Evolutionary conservation across 345 rosid genomes (phyloP).

Genomic region (Pelargonium nanum): DNA sequence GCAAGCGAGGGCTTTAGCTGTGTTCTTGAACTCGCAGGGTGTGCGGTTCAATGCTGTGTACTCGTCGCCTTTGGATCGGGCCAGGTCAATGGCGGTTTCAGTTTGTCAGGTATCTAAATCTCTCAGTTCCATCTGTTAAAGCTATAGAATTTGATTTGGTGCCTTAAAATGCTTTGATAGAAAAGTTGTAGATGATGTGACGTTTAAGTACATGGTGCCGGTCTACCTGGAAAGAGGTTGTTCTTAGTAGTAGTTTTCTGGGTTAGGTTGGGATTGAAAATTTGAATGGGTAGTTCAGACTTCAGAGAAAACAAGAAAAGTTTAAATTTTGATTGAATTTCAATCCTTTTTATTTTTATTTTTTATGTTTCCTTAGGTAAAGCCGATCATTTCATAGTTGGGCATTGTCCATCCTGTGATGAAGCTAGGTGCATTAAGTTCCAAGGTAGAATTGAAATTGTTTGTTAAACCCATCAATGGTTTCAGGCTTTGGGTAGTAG

Average conservation of each 20-base stretch:
- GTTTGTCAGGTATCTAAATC: constrained; percentile 58
- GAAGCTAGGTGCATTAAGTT: no score
- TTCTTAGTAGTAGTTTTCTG: neutral
- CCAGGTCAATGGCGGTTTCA: constrained; percentile 66
- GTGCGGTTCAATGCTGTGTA: constrained; percentile 58
- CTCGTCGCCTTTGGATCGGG: constrained; percentile 76
- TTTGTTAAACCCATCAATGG: no score
- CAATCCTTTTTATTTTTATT: no score
- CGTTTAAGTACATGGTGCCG: neutral
- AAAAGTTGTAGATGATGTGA: neutral
- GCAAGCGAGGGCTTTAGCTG: constrained; percentile 94
- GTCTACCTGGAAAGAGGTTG: neutral
- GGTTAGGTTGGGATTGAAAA: neutral
- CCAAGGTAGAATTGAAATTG: no score
- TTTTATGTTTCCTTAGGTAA: no score
- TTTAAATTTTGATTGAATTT: no score
- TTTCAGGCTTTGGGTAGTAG: no score
- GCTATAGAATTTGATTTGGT: neutral
- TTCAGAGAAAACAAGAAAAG: no score
- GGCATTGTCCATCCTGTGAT: no score
- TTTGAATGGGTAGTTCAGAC: neutral
- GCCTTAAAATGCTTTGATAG: neutral
- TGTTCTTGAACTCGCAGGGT: constrained; percentile 68
- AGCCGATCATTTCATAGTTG: no score
- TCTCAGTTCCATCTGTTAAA: neutral